These are phyloP conservation scores for Papilionanthe hybrid DNA, from an alignment of 116 monocot species.

Conservation along the genomic window DNA sequence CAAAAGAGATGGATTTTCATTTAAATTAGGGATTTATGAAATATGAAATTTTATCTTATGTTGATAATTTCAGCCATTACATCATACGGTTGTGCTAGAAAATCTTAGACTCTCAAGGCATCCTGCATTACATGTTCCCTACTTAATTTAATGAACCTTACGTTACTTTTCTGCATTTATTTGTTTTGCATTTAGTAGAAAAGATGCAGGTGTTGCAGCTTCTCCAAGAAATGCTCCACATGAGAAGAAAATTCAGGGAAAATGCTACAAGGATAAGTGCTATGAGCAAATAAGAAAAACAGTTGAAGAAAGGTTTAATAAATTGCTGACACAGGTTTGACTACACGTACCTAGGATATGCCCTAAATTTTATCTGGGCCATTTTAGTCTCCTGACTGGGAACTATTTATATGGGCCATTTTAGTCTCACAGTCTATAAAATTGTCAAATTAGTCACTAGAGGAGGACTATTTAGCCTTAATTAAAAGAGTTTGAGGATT, in stretches of 20 bases:
- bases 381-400: too few relatives aligned
- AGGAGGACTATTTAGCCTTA: too few relatives aligned
- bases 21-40: too few relatives aligned
- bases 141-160: not conserved
- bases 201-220: constrained; percentile 41
- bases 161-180: not conserved
- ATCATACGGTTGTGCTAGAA: not conserved
- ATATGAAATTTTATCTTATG: too few relatives aligned
- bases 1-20: too few relatives aligned
- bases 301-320: constrained; percentile 89
- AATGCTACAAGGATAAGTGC: constrained; percentile 96
- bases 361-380: not conserved
- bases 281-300: constrained; percentile 86
- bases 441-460: too few relatives aligned
- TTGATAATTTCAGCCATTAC: not conserved
- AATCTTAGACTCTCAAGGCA: too few relatives aligned
- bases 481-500: too few relatives aligned
- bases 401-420: too few relatives aligned
- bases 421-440: too few relatives aligned
- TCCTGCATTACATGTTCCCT: not conserved
- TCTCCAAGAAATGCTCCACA: constrained; percentile 47
- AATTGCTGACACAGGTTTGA: constrained; percentile 70
- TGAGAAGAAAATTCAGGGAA: constrained; percentile 79
- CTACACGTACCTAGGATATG: not conserved
- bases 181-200: constrained; percentile 40